Evolutionary conservation across 2,329 filamentous ascomycete species (phyloP), one percentile per base, ranked within the genome.

Genomic region (Raffaelea deltoideospora): DNA sequence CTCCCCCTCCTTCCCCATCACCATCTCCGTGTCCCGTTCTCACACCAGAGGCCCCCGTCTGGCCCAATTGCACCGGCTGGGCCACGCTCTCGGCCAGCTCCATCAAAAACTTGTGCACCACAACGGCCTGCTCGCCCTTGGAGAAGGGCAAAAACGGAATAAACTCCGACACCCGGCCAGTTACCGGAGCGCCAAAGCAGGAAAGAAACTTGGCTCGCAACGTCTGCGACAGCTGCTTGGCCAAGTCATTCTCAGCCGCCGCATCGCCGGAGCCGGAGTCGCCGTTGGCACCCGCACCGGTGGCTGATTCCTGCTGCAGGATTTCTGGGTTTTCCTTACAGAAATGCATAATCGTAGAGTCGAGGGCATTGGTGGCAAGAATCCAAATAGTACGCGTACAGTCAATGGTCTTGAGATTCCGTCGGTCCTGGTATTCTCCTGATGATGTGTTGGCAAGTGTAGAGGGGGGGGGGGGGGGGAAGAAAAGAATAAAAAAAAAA

Each of bases 91-190:
- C 29, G 2, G 29, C 19, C n/a, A 42, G 29, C 15, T 37, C 35
- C 13, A 35, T 13, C 31, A 39, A 19, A 15, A 39, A 42, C 29
- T 42, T 42, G 37, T 42, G 40, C 15, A 28, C 24, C 19, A 42
- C 40, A 3, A 39, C 40, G 7, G 37, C 37, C 33, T 42, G 40
- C 33, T 42, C 40, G 23, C 37, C 37, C 24, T 10, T 21, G 24
- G 40, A 42, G 11, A 42, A 42, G 27, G 40, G 37, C 37, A 42
- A 13, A 10, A 42, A 42, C 19, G 40, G 40, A 10, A 42, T 39
- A 18, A 42, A 33, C 14, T 37, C 37, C 9, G 40, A 42, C 28
- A 42, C 34, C 20, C 40, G 40, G 10, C 40, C 40, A 3, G 37
- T 42, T 34, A 42, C 17, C 5, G 40, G 40, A 2, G 37, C 34